Evolutionary conservation across 148 eudicot species (phyloP), one percentile per base, ranked within the genome.

Genomic region (Cornus florida): DNA sequence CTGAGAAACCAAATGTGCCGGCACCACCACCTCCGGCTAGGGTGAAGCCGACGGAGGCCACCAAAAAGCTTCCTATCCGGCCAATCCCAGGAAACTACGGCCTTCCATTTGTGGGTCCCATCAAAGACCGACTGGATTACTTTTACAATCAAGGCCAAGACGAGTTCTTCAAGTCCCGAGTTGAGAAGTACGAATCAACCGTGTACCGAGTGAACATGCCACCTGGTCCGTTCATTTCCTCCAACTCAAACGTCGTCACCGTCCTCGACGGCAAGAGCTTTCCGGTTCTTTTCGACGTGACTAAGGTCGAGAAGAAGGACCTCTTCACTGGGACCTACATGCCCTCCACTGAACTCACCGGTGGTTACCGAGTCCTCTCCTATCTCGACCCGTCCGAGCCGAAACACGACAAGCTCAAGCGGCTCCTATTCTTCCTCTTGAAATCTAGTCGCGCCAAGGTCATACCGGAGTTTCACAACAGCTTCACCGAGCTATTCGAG

Each of bases 311-410:
- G n/a, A n/a, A n/a, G n/a, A n/a, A n/a, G n/a, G n/a, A n/a, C n/a
- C n/a, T n/a, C n/a, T n/a, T n/a, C n/a, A n/a, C n/a, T n/a, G n/a
- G n/a, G n/a, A n/a, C n/a, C n/a, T n/a, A n/a, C n/a, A n/a, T n/a
- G n/a, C n/a, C n/a, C n/a, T n/a, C n/a, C n/a, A n/a, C n/a, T n/a
- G n/a, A n/a, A n/a, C n/a, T n/a, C n/a, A n/a, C n/a, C n/a, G n/a
- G n/a, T n/a, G 98, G 99, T 20, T 90, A 93, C 82, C 83, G 99
- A 0, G 75, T 86, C 0, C 86, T 96, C 5, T 90, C 99, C 10
- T 96, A 86, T 74, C 90, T 96, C 1, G 99, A 96, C 84, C 99
- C 99, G 5, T 87, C 95, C 0, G 98, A 96, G 38, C 97, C 98
- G 8, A 85, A 28, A 39, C 99, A 96, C 84, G 93, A 62, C 56